A percentile compares a stretch with the other conserved stretches of the same genome.
phyloP scores from a whole-genome alignment of 768 basidiomycete species.

The Suillus lakei region DNA sequence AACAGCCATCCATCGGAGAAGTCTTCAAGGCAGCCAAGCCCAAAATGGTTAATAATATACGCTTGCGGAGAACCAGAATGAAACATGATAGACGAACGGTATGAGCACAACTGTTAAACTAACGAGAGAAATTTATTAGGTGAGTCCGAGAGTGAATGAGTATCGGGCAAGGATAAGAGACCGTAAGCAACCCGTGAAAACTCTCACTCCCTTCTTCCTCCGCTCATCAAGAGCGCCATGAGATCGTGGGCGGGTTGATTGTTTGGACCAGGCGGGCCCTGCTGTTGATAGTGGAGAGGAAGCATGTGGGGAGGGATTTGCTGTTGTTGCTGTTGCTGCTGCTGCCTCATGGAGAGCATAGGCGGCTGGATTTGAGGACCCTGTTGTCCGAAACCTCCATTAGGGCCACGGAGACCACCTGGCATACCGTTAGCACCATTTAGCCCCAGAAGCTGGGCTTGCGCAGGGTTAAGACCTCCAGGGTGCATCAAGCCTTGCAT shows the following conservation, averaged over 20 bases:
- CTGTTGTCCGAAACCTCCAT: slow-evolving; percentile 44
- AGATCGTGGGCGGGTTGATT: slow-evolving; percentile 72
- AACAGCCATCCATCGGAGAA: neutral
- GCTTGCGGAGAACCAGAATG: slow-evolving; percentile 21
- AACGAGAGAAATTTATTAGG: slow-evolving; percentile 30
- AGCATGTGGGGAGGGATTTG: slow-evolving; percentile 59
- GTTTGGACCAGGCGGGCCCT: slow-evolving; percentile 51
- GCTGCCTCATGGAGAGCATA: slow-evolving; percentile 38
- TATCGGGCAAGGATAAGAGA: slow-evolving; percentile 17
- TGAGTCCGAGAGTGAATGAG: slow-evolving; percentile 26
- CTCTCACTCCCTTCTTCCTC: slow-evolving; percentile 64
- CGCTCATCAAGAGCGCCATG: slow-evolving; percentile 85
- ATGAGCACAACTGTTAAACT: slow-evolving; percentile 36
- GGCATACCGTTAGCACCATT: slow-evolving; percentile 49
- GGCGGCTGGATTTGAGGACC: slow-evolving; percentile 36
- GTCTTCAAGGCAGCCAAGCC: slow-evolving; percentile 11
- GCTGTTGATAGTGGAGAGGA: slow-evolving; percentile 66
- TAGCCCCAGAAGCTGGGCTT: slow-evolving; percentile 50
- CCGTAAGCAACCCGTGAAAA: slow-evolving; percentile 14
- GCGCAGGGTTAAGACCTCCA: slow-evolving; percentile 54
- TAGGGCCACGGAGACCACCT: slow-evolving; percentile 50
- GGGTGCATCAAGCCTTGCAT: slow-evolving; percentile 60
- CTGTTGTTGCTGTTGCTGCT: slow-evolving; percentile 46
- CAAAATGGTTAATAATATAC: slow-evolving; percentile 28
- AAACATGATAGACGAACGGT: slow-evolving; percentile 24